Base-by-base conservation (phyloP, 2,329 filamentous ascomycete genomes). In the Onygenales sp. region DNA sequence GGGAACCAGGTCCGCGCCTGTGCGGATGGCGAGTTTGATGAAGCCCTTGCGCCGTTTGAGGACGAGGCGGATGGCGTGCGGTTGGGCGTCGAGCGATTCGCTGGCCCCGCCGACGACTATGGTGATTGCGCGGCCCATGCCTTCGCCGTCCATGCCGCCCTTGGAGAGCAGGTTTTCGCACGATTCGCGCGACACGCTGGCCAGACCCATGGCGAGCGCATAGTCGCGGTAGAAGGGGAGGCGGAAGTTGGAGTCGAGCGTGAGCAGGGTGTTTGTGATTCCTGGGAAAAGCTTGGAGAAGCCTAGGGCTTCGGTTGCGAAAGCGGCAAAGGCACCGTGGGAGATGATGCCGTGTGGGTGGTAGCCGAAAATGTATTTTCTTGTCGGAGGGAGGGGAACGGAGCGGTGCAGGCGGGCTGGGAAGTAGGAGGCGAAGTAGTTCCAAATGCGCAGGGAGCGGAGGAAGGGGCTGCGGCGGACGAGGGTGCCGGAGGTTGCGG, bases 291-390 rank as follows among this genome's bases (percentile, higher is more conserved):
- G 82, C 53, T 87, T 82, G 0, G 82, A 79, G 69, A 96, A 97
- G 0, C 89, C 89, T 0, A 96, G 78, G 0, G 89, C 89, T 62
- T 96, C 91, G 0, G 92, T 97, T 3, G 80, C 87, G 65, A 97
- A 97, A 5, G 91, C 87, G 5, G 84, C 88, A 73, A 92, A 96
- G 0, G 91, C 92, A n/a, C 92, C 93, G 63, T 96, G 89, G 5
- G 87, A 93, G 64, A 98, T 96, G 69, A 98, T 97, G 27, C 93
- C 92, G 66, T 98, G 93, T 0, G 93, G 93, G 64, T 97, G 93
- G 69, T 97, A 97, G 44, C 92, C 92, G 63, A 98, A 90, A 58
- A 98, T 90, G 73, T 97, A 98, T 71, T 95, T 95, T 58, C 90
- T 79, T 1, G 86, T 89, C 0, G 89, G 80, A 21, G 87, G 81